Evolutionary conservation across 1,139 yeast species (phyloP).

Genomic region (Nakaseomyces sp.): DNA sequence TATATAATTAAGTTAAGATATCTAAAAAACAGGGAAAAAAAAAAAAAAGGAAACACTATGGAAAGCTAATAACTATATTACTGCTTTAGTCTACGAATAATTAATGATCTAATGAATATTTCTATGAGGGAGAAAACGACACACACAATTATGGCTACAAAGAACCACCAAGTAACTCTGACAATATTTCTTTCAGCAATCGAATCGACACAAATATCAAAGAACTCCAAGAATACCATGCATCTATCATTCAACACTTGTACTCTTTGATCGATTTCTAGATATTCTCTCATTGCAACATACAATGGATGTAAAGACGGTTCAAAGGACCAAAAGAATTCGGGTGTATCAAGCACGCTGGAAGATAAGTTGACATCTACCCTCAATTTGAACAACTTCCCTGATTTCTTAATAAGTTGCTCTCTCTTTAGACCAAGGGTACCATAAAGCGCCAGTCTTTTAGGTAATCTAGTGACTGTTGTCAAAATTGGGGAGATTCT

Average conservation of each 20-base stretch:
- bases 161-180: conserved; percentile 84
- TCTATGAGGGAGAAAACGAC: conserved; percentile 59
- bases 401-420: conserved; percentile 77
- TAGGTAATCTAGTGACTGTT: conserved; percentile 81
- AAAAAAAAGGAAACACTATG: background rate
- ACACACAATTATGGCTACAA: conserved; percentile 70
- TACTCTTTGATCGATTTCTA: conserved; percentile 90
- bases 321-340: conserved; percentile 92
- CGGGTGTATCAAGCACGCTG: conserved; percentile 89
- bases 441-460: conserved; percentile 83
- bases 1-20: no score
- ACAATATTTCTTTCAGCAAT: conserved; percentile 89
- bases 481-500: conserved; percentile 78
- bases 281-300: conserved; percentile 79
- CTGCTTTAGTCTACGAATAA: conserved; percentile 28
- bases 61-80: background rate
- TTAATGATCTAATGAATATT: conserved; percentile 47
- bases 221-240: conserved; percentile 85
- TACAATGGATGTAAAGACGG: conserved; percentile 92
- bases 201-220: conserved; percentile 87
- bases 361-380: conserved; percentile 91
- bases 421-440: conserved; percentile 69
- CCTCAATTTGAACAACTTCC: conserved; percentile 76
- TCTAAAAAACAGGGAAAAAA: no score
- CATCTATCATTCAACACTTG: conserved; percentile 90